Conservation (phyloP, 2,329 filamentous ascomycete genomes). For the Beauveria brongniartii region DNA sequence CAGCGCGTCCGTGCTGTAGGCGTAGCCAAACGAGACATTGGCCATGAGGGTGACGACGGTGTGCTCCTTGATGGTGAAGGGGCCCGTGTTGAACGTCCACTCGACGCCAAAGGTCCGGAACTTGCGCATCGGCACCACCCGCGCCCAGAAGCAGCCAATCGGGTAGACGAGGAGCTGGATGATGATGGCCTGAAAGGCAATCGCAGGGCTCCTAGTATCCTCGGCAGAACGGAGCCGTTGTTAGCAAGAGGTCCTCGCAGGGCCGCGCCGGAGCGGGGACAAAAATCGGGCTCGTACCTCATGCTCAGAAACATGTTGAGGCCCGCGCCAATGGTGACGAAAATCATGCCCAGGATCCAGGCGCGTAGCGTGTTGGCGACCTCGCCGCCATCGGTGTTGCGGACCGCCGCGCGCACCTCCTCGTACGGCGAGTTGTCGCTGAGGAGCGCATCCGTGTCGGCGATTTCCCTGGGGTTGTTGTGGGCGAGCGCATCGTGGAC, state of each 20-base stretch:
- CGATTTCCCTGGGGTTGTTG: constrained; percentile 24
- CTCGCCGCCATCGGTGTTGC: constrained; percentile 31
- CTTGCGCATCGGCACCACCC: constrained; percentile 30
- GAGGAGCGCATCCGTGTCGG: constrained; percentile 24
- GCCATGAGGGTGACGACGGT: constrained; percentile 47
- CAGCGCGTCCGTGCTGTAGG: constrained; percentile 34
- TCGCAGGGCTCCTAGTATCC: constrained; percentile 23
- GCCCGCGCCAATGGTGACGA: constrained; percentile 36
- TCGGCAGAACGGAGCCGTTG: neutral
- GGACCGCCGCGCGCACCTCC: constrained; percentile 25
- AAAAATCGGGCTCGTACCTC: constrained; percentile 19
- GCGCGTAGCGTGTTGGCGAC: constrained; percentile 30
- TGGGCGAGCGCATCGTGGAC: constrained; percentile 23
- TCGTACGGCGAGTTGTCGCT: constrained; percentile 31
- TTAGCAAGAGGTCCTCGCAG: neutral
- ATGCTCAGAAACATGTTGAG: constrained; percentile 41
- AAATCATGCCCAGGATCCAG: constrained; percentile 37
- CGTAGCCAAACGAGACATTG: constrained; percentile 40
- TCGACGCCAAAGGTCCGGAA: constrained; percentile 33
- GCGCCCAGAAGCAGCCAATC: constrained; percentile 35
- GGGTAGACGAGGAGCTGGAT: constrained; percentile 34
- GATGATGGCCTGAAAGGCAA: constrained; percentile 31
- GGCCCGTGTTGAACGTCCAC: constrained; percentile 39
- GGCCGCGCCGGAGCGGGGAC: too few species aligned
- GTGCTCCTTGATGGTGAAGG: constrained; percentile 46